These are phyloP conservation scores for Elsinoe fawcettii DNA, from an alignment of 2,329 filamentous ascomycete genomes.

Conservation along the genomic window DNA sequence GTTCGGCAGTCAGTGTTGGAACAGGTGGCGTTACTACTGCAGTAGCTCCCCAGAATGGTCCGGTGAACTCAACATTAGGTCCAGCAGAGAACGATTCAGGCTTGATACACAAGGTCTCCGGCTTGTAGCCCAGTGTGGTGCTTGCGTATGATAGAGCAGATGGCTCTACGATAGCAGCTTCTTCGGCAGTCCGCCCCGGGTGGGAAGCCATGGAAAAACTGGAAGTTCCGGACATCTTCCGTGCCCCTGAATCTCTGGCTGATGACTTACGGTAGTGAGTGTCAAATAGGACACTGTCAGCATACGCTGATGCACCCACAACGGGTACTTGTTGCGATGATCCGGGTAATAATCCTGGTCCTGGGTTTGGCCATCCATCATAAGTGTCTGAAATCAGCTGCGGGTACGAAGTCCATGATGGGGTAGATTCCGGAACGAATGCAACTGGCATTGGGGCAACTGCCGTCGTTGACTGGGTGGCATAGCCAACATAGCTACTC, in stretches of 20 bases:
- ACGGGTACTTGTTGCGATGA: not conserved
- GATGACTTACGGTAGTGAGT: slow-evolving; percentile 6
- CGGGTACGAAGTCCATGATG: not conserved
- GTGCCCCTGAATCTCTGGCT: not conserved
- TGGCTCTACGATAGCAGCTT: not conserved
- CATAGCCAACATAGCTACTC: not conserved
- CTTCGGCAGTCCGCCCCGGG: not conserved
- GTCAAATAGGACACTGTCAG: slow-evolving; percentile 14
- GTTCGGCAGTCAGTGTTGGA: not conserved
- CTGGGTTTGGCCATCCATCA: not conserved
- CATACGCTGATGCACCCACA: not conserved
- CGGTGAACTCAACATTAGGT: not conserved
- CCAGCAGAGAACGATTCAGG: not conserved
- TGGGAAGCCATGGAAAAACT: not conserved
- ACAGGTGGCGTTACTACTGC: not conserved
- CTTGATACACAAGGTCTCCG: not conserved
- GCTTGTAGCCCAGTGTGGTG: not conserved
- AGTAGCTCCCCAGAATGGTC: not conserved
- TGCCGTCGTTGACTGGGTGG: not conserved
- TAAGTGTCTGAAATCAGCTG: not conserved
- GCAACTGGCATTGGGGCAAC: not conserved
- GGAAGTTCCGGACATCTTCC: not conserved
- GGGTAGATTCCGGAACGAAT: not conserved
- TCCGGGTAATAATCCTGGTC: not conserved
- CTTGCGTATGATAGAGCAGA: not conserved